Percentiles rank a stretch among this genome's conserved stretches.
These are phyloP conservation scores for Pittosporum tobira DNA, from an alignment of 129 eudicot species.

Conservation along the genomic window DNA sequence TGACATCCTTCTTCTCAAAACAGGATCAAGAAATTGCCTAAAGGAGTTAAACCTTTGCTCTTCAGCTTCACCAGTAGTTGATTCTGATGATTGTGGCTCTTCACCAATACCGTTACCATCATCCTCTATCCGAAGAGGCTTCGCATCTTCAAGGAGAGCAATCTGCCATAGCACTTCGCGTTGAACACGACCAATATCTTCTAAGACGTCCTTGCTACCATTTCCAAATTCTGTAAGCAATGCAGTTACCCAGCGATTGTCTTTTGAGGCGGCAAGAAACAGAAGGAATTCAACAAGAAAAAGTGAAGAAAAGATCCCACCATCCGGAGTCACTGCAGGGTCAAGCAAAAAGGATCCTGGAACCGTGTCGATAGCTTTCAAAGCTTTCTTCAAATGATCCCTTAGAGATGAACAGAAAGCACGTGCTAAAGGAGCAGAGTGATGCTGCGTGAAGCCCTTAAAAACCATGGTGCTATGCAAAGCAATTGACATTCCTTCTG, in stretches of 20 bases:
- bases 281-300: slow-evolving; percentile 83
- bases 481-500: slow-evolving; percentile 98
- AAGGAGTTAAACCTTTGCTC: slow-evolving; percentile 74
- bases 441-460: slow-evolving; percentile 88
- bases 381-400: slow-evolving; percentile 63
- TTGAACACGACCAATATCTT: slow-evolving; percentile 75
- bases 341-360: slow-evolving; percentile 82
- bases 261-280: slow-evolving; percentile 93
- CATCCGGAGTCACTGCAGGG: slow-evolving; percentile 49
- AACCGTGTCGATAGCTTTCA: slow-evolving; percentile 34
- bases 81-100: slow-evolving; percentile 35
- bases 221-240: slow-evolving; percentile 83
- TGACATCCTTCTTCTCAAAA: slow-evolving; percentile 72
- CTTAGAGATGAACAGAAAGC: slow-evolving; percentile 83
- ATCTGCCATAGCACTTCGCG: slow-evolving; percentile 92
- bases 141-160: slow-evolving; percentile 74
- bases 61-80: slow-evolving; percentile 44
- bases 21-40: slow-evolving; percentile 87
- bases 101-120: slow-evolving; percentile 26
- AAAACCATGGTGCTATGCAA: slow-evolving; percentile 94
- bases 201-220: slow-evolving; percentile 77
- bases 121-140: slow-evolving; percentile 48
- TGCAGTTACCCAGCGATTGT: slow-evolving; percentile 80
- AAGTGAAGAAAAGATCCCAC: slow-evolving; percentile 66
- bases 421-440: slow-evolving; percentile 83